Conservation (phyloP, 257 asterid species). For the Rubia yunnanensis region DNA sequence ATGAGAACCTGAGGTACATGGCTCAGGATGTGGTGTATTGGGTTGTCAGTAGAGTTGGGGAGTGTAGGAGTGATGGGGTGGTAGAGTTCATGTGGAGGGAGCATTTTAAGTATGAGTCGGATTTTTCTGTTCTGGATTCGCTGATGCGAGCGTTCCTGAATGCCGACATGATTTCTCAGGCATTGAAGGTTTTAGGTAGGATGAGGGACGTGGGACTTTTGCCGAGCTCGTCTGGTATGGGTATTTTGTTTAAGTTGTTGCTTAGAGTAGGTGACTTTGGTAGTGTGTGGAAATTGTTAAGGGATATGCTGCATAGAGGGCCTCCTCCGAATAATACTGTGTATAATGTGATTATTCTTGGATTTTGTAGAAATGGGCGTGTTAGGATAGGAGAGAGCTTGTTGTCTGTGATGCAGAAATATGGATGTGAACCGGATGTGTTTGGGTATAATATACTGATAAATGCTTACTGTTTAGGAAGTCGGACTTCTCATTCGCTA, state of each 20-base stretch:
- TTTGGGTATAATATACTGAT: slow-evolving; percentile 62
- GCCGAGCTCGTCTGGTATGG: slow-evolving; percentile 61
- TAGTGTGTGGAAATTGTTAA: slow-evolving; percentile 68
- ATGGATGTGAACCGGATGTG: slow-evolving; percentile 64
- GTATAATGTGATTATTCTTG: slow-evolving; percentile 65
- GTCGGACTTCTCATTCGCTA: slow-evolving; percentile 54
- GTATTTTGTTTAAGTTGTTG: slow-evolving; percentile 53
- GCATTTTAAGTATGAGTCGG: slow-evolving; percentile 25
- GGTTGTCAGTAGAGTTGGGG: slow-evolving; percentile 58
- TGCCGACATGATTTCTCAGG: slow-evolving; percentile 50
- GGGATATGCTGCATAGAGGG: slow-evolving; percentile 59
- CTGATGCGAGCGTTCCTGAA: slow-evolving; percentile 72
- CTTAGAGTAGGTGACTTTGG: slow-evolving; percentile 59
- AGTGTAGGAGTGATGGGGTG: slow-evolving; percentile 48
- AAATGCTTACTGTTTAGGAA: slow-evolving; percentile 69
- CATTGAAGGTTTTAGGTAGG: slow-evolving; percentile 51
- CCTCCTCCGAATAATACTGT: slow-evolving; percentile 50
- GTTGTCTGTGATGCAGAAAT: slow-evolving; percentile 59
- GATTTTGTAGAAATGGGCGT: slow-evolving; percentile 66
- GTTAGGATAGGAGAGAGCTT: slow-evolving; percentile 60
- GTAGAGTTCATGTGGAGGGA: slow-evolving; percentile 50
- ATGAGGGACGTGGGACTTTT: slow-evolving; percentile 56
- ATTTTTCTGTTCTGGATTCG: slow-evolving; percentile 60
- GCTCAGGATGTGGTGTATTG: slow-evolving; percentile 72
- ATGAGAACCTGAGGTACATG: slow-evolving; percentile 38